Conservation (phyloP, 805 yeast species). For the Wickerhamiella occidentalis region DNA sequence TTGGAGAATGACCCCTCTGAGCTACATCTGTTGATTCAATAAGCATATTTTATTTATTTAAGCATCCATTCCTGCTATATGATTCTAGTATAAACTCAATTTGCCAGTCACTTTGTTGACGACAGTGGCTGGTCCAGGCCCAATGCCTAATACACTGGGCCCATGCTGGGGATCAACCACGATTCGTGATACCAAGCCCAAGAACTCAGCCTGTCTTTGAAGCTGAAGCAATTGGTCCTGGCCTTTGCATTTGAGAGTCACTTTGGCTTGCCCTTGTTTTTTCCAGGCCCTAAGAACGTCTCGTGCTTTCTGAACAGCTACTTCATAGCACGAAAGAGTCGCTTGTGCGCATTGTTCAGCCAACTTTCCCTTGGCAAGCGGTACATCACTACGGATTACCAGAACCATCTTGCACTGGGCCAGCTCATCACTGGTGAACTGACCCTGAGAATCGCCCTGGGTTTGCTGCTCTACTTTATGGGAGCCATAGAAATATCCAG, state of each 20-base stretch:
- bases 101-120: slow-evolving; percentile 74
- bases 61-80: no score
- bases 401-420: slow-evolving; percentile 50
- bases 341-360: slow-evolving; percentile 99
- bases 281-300: slow-evolving; percentile 65
- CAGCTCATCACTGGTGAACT: neutral
- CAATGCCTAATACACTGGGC: slow-evolving; percentile 91
- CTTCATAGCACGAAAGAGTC: slow-evolving; percentile 76
- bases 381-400: slow-evolving; percentile 75
- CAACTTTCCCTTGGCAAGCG: slow-evolving; percentile 88
- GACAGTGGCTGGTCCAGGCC: slow-evolving; percentile 80
- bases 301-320: slow-evolving; percentile 45
- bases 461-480: slow-evolving; percentile 6
- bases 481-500: slow-evolving; percentile 11
- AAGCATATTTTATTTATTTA: slow-evolving; percentile 19
- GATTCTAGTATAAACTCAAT: slow-evolving; percentile 63
- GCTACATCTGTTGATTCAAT: slow-evolving; percentile 20
- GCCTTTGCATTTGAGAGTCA: slow-evolving; percentile 52
- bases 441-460: neutral
- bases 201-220: slow-evolving; percentile 66
- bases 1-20: slow-evolving; percentile 31
- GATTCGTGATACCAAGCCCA: slow-evolving; percentile 65
- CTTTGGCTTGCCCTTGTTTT: slow-evolving; percentile 81
- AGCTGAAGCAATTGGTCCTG: slow-evolving; percentile 62
- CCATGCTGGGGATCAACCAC: slow-evolving; percentile 93